A percentile compares a stretch with the other conserved stretches of the same genome.
Conservation (phyloP, 225 moss, liverwort and hornwort genomes). For the Straminergon stramineum region DNA sequence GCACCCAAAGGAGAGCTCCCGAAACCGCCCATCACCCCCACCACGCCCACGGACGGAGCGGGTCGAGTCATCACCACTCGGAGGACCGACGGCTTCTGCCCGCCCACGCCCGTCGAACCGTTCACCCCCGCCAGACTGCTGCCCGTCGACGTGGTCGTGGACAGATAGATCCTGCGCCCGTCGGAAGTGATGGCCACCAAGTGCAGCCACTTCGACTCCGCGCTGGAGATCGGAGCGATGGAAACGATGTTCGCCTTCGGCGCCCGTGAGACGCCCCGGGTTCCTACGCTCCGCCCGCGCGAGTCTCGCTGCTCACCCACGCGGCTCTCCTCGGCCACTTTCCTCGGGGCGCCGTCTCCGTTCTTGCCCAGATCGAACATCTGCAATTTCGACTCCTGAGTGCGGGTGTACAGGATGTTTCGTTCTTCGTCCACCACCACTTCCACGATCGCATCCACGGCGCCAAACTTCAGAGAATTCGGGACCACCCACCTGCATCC, state of each 20-base stretch:
- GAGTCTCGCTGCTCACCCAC: constrained; percentile 91
- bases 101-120: constrained; percentile 39
- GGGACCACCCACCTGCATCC: constrained; percentile 94
- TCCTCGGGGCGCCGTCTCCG: constrained; percentile 71
- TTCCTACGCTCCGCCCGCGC: constrained; percentile 51
- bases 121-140: constrained; percentile 43
- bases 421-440: constrained; percentile 91
- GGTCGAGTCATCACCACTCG: constrained; percentile 93
- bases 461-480: constrained; percentile 96
- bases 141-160: constrained; percentile 73
- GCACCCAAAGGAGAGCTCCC: constrained; percentile 43
- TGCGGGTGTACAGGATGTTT: constrained; percentile 81
- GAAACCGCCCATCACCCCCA: constrained; percentile 40
- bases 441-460: constrained; percentile 93
- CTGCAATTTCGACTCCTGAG: constrained; percentile 95
- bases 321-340: constrained; percentile 90
- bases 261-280: constrained; percentile 45
- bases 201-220: constrained; percentile 97
- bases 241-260: constrained; percentile 75
- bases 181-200: constrained; percentile 86
- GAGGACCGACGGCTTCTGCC: constrained; percentile 74
- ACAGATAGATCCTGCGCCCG: constrained; percentile 94
- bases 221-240: constrained; percentile 68
- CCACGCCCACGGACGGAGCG: constrained; percentile 69
- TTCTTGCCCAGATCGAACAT: constrained; percentile 80